Evolutionary conservation across 2,329 filamentous ascomycete genomes (phyloP).

Genomic region (Fusarium palustre): DNA sequence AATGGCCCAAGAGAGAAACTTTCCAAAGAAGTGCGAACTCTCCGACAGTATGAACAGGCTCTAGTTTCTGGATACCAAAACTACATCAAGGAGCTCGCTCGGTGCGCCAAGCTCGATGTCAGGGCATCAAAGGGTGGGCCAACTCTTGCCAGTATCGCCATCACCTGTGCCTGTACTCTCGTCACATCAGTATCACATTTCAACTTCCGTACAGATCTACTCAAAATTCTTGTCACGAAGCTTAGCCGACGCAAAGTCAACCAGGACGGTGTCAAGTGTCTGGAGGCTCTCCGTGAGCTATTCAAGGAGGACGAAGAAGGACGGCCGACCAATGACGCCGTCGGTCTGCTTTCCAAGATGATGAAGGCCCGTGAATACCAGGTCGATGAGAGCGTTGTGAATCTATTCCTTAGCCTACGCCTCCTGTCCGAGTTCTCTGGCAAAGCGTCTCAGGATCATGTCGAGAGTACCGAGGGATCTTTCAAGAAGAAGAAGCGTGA

Average conservation of each 20-base stretch:
- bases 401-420: slow-evolving; percentile 90
- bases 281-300: slow-evolving; percentile 81
- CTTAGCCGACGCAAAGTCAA: slow-evolving; percentile 79
- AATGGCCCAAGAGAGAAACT: slow-evolving; percentile 81
- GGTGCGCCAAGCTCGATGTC: slow-evolving; percentile 70
- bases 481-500: slow-evolving; percentile 77
- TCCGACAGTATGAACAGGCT: slow-evolving; percentile 88
- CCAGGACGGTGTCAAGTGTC: slow-evolving; percentile 80
- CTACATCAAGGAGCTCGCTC: slow-evolving; percentile 82
- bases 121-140: slow-evolving; percentile 55
- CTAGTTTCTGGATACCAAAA: slow-evolving; percentile 85
- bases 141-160: slow-evolving; percentile 77
- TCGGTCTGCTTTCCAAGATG: slow-evolving; percentile 89
- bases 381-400: slow-evolving; percentile 86
- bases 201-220: slow-evolving; percentile 90
- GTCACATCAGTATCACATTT: slow-evolving; percentile 90
- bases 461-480: slow-evolving; percentile 69
- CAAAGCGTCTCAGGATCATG: slow-evolving; percentile 81
- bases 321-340: slow-evolving; percentile 85
- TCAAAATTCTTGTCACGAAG: slow-evolving; percentile 88
- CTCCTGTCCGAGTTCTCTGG: slow-evolving; percentile 87
- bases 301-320: slow-evolving; percentile 93
- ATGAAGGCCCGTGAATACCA: slow-evolving; percentile 88
- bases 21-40: slow-evolving; percentile 88
- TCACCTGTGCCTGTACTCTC: slow-evolving; percentile 86